phyloP scores from a whole-genome alignment of 345 rosid genomes.

The Lepidium aucheri region DNA sequence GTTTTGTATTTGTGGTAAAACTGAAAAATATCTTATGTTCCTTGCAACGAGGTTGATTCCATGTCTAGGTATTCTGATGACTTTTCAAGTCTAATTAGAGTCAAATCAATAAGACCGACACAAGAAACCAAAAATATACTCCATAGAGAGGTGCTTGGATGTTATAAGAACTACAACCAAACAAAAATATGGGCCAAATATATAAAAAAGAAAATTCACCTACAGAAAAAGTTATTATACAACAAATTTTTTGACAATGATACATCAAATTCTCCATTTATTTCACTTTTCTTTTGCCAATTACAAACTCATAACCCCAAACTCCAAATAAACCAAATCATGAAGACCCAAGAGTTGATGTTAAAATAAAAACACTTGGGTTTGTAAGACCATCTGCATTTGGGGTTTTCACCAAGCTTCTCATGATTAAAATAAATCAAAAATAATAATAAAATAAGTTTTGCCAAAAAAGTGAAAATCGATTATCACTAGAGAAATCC shows the following conservation, averaged over 20 bases:
- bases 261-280: background rate
- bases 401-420: no score
- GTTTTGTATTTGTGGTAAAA: no score
- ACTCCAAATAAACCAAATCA: background rate
- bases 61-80: background rate
- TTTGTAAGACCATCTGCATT: no score
- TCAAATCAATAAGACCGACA: background rate
- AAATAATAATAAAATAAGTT: no score
- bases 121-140: background rate
- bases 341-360: background rate
- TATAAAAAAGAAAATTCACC: no score
- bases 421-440: no score
- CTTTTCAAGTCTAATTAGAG: background rate
- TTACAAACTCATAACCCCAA: background rate
- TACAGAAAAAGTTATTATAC: background rate
- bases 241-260: background rate
- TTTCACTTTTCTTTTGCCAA: no score
- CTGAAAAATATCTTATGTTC: background rate
- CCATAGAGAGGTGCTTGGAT: slow-evolving; percentile 6
- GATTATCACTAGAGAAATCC: no score
- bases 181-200: slow-evolving; percentile 2
- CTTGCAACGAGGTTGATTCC: background rate
- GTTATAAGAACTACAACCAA: slow-evolving; percentile 5
- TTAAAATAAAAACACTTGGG: background rate
- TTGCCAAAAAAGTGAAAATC: no score